A percentile compares a stretch with the other conserved stretches of the same genome.
Evolutionary conservation across 148 eudicot species (phyloP).

Genomic region (Salicornia ramosissima): DNA sequence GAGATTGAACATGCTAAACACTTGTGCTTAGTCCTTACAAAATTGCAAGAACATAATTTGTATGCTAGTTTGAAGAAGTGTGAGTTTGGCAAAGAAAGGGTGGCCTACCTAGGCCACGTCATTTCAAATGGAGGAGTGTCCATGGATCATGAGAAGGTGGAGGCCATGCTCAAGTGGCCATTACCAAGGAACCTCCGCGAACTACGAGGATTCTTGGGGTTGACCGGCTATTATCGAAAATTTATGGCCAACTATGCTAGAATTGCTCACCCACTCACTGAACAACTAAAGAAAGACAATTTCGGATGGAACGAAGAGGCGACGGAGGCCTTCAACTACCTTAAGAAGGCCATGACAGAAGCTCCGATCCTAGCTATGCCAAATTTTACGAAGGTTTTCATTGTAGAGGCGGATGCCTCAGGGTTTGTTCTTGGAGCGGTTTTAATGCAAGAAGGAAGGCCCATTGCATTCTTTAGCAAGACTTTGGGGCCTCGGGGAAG

Average conservation of each 20-base stretch:
- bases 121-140: not conserved
- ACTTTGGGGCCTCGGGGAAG: not conserved
- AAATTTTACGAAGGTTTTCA: no score
- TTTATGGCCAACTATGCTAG: not conserved
- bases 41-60: not conserved
- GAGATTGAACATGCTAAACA: not conserved
- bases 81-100: not conserved
- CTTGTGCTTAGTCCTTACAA: not conserved
- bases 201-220: not conserved
- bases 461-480: not conserved
- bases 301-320: no score
- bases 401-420: no score
- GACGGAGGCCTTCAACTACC: no score
- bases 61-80: not conserved
- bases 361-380: not conserved
- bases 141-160: not conserved
- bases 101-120: not conserved
- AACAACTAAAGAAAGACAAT: not conserved
- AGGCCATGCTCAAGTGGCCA: not conserved
- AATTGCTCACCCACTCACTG: not conserved
- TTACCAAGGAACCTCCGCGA: not conserved
- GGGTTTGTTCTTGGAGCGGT: not conserved
- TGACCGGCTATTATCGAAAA: no score
- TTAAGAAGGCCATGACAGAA: no score
- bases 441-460: not conserved